These are phyloP conservation scores for Microcyclosporella mali DNA, from an alignment of 2,329 filamentous ascomycete species.

Conservation along the genomic window DNA sequence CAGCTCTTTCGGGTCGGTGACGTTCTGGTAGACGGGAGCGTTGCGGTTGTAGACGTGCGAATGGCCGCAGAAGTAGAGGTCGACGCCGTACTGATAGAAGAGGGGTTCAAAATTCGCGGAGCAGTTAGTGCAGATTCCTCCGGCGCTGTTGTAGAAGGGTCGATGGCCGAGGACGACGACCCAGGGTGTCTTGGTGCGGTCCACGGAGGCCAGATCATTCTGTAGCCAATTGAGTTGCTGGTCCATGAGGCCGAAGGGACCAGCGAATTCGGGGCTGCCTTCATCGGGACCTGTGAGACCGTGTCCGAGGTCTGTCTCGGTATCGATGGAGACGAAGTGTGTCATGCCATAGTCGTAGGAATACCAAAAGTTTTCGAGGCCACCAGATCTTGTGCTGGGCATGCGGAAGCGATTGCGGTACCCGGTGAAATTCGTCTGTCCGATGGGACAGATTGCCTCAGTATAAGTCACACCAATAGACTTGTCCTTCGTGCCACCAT, in stretches of 20 bases:
- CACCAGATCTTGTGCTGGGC: slow-evolving; percentile 43
- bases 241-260: slow-evolving; percentile 43
- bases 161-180: slow-evolving; percentile 45
- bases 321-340: slow-evolving; percentile 45
- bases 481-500: slow-evolving; percentile 39
- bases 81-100: slow-evolving; percentile 42
- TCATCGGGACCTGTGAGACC: slow-evolving; percentile 42
- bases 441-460: slow-evolving; percentile 46
- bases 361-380: slow-evolving; percentile 49
- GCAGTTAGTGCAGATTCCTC: slow-evolving; percentile 38
- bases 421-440: slow-evolving; percentile 47
- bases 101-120: slow-evolving; percentile 42
- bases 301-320: slow-evolving; percentile 47
- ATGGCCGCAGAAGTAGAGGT: slow-evolving; percentile 40
- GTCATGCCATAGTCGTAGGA: slow-evolving; percentile 49
- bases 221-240: slow-evolving; percentile 45
- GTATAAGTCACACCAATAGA: slow-evolving; percentile 34
- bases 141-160: slow-evolving; percentile 43
- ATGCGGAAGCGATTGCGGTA: slow-evolving; percentile 48
- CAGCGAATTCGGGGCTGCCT: slow-evolving; percentile 41
- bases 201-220: slow-evolving; percentile 39
- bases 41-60: slow-evolving; percentile 44
- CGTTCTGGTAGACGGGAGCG: slow-evolving; percentile 29
- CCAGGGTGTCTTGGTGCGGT: slow-evolving; percentile 46
- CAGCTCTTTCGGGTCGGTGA: slow-evolving; percentile 39